phyloP scores from a whole-genome alignment of 2,329 filamentous ascomycete genomes.

The Lachnellula subtilissima region DNA sequence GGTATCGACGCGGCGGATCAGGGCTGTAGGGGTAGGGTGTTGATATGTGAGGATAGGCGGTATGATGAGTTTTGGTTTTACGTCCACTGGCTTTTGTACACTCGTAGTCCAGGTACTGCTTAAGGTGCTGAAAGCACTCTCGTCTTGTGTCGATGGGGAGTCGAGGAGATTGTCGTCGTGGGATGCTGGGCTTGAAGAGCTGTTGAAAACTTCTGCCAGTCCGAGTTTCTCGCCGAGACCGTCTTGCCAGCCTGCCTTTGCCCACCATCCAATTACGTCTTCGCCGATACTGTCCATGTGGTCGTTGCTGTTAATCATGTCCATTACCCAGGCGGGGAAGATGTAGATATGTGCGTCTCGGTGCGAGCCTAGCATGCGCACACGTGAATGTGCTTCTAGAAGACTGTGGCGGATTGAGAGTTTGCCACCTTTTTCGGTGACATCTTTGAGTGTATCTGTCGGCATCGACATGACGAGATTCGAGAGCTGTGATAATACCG shows the following conservation, averaged over 20 bases:
- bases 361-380: conserved; percentile 78
- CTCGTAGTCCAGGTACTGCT: conserved; percentile 31
- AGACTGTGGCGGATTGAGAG: conserved; percentile 73
- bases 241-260: conserved; percentile 86
- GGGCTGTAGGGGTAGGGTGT: conserved; percentile 56
- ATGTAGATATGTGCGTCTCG: conserved; percentile 94
- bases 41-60: conserved; percentile 80
- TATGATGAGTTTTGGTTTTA: conserved; percentile 40
- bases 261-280: conserved; percentile 92
- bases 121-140: conserved; percentile 25
- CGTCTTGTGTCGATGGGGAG: conserved; percentile 25
- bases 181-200: conserved; percentile 34
- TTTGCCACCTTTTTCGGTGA: conserved; percentile 68
- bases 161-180: conserved; percentile 31
- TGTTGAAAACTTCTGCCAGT: conserved; percentile 60
- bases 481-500: conserved; percentile 64
- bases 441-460: conserved; percentile 82
- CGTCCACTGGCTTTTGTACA: conserved; percentile 14
- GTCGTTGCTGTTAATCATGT: conserved; percentile 75
- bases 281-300: conserved; percentile 84
- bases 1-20: conserved; percentile 86
- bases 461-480: conserved; percentile 82
- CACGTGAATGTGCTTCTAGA: conserved; percentile 65
- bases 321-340: conserved; percentile 85
- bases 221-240: conserved; percentile 75